phyloP scores from a whole-genome alignment of 306 rosid genomes.

The Casuarina equisetifolia region DNA sequence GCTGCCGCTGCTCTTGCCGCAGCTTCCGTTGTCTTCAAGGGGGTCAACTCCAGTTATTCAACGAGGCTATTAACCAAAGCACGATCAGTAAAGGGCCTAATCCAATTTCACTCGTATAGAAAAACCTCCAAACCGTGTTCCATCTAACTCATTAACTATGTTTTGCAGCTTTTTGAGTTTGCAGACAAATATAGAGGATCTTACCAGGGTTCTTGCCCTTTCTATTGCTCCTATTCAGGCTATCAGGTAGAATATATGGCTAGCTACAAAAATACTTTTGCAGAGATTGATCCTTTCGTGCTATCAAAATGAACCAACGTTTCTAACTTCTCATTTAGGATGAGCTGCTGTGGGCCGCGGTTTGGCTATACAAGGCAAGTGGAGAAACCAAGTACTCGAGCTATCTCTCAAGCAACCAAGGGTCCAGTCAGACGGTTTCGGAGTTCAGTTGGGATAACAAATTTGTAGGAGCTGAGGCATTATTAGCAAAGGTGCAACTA shows the following conservation, averaged over 20 bases:
- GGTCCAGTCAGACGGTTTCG: conserved; percentile 62
- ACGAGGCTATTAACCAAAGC: conserved; percentile 47
- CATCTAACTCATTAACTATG: background rate
- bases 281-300: background rate
- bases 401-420: conserved; percentile 57
- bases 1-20: conserved; percentile 87
- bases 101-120: conserved; percentile 4
- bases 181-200: conserved; percentile 78
- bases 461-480: conserved; percentile 74
- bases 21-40: conserved; percentile 66
- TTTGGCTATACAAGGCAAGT: conserved; percentile 78
- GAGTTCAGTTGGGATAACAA: conserved; percentile 97
- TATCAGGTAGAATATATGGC: conserved; percentile 54
- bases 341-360: conserved; percentile 85
- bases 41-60: conserved; percentile 52
- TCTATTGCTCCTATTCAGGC: conserved; percentile 88
- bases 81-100: conserved; percentile 48
- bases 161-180: conserved; percentile 71
- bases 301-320: background rate
- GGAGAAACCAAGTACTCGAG: conserved; percentile 53
- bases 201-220: conserved; percentile 76
- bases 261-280: background rate
- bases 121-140: background rate
- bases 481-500: conserved; percentile 53
- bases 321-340: conserved; percentile 44